These are phyloP conservation scores for Debaryomyces tyrocola DNA, from an alignment of 805 yeast genomes.

Conservation along the genomic window DNA sequence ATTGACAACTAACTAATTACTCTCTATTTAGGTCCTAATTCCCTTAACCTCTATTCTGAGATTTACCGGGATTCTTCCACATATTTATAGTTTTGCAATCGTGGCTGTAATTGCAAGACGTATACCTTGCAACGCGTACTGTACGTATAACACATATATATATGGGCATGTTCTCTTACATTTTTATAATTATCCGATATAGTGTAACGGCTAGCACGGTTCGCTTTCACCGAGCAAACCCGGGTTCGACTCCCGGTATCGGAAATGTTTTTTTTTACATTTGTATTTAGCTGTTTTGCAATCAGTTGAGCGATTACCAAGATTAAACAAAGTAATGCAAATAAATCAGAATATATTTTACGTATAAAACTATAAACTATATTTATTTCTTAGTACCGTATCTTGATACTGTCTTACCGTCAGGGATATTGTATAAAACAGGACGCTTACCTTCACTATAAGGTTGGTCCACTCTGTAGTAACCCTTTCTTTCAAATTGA, in stretches of 20 bases:
- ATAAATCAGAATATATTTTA: not conserved
- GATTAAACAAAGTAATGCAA: no score
- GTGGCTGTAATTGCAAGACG: no score
- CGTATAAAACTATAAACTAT: not conserved
- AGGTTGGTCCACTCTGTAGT: slow-evolving; percentile 74
- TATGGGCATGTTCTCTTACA: no score
- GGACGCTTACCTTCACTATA: slow-evolving; percentile 60
- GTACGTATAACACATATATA: no score
- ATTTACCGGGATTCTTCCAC: no score
- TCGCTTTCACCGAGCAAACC: slow-evolving; percentile 56
- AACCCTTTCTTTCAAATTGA: slow-evolving; percentile 97
- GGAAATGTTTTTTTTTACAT: slow-evolving; percentile 38
- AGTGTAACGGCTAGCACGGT: slow-evolving; percentile 57
- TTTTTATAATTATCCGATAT: slow-evolving; percentile 42
- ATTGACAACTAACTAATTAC: no score
- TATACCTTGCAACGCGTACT: no score
- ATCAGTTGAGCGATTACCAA: no score
- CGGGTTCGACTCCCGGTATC: slow-evolving; percentile 89
- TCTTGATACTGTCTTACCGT: slow-evolving; percentile 65
- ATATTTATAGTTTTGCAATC: no score
- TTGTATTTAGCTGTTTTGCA: no score
- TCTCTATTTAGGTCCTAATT: no score
- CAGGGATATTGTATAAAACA: slow-evolving; percentile 91
- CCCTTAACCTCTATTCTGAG: no score
- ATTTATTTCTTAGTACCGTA: slow-evolving; percentile 34